phyloP scores from a whole-genome alignment of 2,329 filamentous ascomycete genomes.

The Pestalotiopsis fici region DNA sequence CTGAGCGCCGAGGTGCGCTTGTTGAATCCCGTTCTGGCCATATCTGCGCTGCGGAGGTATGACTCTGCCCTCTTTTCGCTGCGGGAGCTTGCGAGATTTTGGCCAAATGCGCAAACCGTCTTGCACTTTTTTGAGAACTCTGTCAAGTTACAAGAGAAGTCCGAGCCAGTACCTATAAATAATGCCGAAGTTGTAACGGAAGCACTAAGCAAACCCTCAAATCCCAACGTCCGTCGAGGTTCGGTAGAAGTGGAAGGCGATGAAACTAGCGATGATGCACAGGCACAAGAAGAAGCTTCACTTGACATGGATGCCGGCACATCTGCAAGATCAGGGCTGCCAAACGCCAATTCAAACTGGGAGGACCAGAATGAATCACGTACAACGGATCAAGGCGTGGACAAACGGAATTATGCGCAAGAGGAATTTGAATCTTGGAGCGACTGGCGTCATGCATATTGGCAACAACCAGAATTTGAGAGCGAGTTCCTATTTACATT shows the following conservation, averaged over 20 bases:
- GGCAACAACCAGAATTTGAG: conserved; percentile 14
- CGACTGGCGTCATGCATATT: conserved; percentile 13
- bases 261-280: background rate
- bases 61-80: conserved; percentile 19
- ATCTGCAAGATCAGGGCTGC: background rate
- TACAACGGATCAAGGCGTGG: background rate
- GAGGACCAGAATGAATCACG: background rate
- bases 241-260: background rate
- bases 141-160: conserved; percentile 1
- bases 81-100: conserved; percentile 17
- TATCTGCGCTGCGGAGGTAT: conserved; percentile 18
- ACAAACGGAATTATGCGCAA: background rate
- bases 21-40: conserved; percentile 20
- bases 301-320: background rate
- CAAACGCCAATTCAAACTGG: background rate
- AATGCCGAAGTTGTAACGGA: background rate
- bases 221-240: background rate
- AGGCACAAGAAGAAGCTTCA: background rate
- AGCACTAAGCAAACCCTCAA: background rate
- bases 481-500: conserved; percentile 18
- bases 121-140: conserved; percentile 21
- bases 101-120: conserved; percentile 21
- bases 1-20: conserved; percentile 19
- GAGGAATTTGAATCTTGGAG: conserved; percentile 6
- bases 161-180: background rate